Percentiles rank a stretch among this genome's conserved stretches.
Conservation (phyloP, 345 rosid genomes). For the Cardiospermum halicacabum region DNA sequence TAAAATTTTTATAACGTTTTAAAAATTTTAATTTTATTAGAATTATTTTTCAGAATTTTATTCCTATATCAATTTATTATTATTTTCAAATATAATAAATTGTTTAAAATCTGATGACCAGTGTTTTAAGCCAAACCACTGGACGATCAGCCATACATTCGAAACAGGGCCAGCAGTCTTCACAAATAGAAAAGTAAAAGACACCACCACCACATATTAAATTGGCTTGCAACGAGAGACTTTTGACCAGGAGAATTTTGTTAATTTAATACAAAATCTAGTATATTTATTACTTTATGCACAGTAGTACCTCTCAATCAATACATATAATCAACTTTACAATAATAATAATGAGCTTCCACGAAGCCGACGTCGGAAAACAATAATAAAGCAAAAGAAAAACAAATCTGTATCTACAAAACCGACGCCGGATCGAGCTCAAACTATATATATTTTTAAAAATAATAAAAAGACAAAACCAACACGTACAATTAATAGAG, state of each 20-base stretch:
- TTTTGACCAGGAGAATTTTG: not conserved
- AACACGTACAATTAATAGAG: conserved; percentile 1
- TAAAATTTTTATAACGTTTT: no score
- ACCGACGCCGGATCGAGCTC: not conserved
- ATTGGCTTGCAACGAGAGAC: no score
- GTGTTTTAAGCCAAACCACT: no score
- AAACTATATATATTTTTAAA: not conserved
- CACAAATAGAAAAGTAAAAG: no score
- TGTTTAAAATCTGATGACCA: no score
- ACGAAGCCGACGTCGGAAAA: not conserved
- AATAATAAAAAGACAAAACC: conserved; percentile 7
- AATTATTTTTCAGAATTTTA: no score
- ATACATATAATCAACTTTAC: not conserved
- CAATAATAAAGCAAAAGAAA: not conserved
- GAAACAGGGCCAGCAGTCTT: no score
- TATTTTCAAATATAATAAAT: no score
- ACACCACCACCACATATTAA: no score
- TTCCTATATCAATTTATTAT: no score
- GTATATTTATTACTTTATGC: not conserved
- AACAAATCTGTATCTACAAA: not conserved
- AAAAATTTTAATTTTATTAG: no score
- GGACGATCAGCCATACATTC: no score
- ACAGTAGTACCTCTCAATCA: not conserved
- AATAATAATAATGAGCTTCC: not conserved
- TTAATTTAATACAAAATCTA: not conserved